A percentile compares a stretch with the other conserved stretches of the same genome.
Conservation (phyloP, 2,329 filamentous ascomycete genomes). For the Xylaria hypoxylon region DNA sequence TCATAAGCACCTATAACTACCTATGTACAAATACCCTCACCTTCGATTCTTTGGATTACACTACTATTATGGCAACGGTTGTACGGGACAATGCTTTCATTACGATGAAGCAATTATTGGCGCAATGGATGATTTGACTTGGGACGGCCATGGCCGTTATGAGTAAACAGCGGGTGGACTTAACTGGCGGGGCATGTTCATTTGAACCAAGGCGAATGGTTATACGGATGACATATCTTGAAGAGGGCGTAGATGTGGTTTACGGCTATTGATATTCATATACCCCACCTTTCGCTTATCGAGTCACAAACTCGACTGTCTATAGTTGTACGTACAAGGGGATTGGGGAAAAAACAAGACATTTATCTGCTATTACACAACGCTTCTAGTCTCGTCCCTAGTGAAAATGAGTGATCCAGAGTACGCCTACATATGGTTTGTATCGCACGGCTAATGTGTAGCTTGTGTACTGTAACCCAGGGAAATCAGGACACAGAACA, state of each 20-base stretch:
- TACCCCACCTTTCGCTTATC: constrained; percentile 43
- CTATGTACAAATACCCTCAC: constrained; percentile 19
- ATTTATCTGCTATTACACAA: constrained; percentile 17
- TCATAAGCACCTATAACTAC: constrained; percentile 47
- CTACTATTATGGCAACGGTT: constrained; percentile 27
- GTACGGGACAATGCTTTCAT: constrained; percentile 25
- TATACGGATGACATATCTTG: constrained; percentile 25
- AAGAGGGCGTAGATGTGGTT: constrained; percentile 31
- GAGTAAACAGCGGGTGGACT: constrained; percentile 14
- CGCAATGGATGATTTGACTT: constrained; percentile 35
- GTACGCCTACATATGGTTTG: background rate
- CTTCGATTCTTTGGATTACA: constrained; percentile 28
- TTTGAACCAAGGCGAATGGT: constrained; percentile 23
- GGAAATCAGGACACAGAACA: background rate
- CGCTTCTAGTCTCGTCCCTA: background rate
- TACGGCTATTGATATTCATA: constrained; percentile 37
- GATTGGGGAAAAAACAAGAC: constrained; percentile 31
- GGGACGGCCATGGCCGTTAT: constrained; percentile 16
- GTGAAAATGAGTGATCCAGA: background rate
- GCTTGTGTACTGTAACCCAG: no score
- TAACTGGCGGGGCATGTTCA: constrained; percentile 30
- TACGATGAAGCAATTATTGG: constrained; percentile 25
- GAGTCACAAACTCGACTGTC: constrained; percentile 39
- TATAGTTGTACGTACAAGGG: constrained; percentile 43
- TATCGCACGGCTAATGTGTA: no score